Conservation (phyloP, 352 stramenopile genomes). For the Pythium aristosporum region DNA sequence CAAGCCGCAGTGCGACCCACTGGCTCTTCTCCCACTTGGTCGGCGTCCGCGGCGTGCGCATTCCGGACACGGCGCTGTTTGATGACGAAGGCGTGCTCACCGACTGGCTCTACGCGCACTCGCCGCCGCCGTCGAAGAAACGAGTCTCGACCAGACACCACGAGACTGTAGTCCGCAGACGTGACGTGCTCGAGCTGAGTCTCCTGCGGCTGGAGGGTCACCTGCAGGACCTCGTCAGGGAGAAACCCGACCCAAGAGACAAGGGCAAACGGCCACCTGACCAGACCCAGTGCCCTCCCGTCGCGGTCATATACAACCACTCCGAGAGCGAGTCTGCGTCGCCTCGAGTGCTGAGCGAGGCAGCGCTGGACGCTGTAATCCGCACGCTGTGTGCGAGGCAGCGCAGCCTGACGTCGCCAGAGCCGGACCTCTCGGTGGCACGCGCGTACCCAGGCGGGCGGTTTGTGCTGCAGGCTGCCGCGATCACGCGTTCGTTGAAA, state of each 20-base stretch:
- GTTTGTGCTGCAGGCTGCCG: constrained; percentile 36
- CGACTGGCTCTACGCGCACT: constrained; percentile 29
- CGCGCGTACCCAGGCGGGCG: constrained; percentile 15
- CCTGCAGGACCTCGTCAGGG: constrained; percentile 30
- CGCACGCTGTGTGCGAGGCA: constrained; percentile 33
- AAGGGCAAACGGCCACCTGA: no score
- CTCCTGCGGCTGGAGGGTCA: constrained; percentile 39
- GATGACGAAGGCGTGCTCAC: constrained; percentile 41
- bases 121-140: not conserved
- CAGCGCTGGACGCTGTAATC: constrained; percentile 24
- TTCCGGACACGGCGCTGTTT: constrained; percentile 44
- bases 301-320: constrained; percentile 25
- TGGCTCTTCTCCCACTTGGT: constrained; percentile 38
- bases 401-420: constrained; percentile 26
- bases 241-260: not conserved
- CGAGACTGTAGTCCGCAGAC: constrained; percentile 6
- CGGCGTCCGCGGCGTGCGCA: constrained; percentile 21
- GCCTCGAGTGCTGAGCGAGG: constrained; percentile 22
- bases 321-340: not conserved
- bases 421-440: constrained; percentile 25
- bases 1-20: constrained; percentile 27
- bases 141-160: not conserved
- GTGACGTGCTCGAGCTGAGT: constrained; percentile 33
- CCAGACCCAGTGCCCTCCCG: not conserved
- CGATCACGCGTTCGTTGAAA: not conserved